Evolutionary conservation across 2,329 filamentous ascomycete species (phyloP), one percentile per base, ranked within the genome.

Genomic region (Tolypocladium endophyticum): DNA sequence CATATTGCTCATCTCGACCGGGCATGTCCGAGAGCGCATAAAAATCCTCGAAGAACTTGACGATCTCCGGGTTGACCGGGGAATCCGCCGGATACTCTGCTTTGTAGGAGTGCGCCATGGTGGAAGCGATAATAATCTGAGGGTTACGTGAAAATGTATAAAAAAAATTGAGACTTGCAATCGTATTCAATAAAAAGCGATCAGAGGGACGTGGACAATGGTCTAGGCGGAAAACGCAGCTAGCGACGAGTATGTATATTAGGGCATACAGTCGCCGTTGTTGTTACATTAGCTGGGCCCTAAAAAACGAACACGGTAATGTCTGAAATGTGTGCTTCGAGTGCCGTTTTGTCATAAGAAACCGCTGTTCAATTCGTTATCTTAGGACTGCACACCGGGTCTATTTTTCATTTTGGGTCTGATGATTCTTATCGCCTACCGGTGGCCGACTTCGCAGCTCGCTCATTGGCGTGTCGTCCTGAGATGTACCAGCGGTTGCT

Each of bases 21-120:
- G 70, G 67, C 0, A 62, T 71, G 56, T 73, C 72, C 2, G 70
- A 72, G 30, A 67, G 61, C 14, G 58, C 58, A 61, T 70, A 73
- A 60, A 73, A 73, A 16, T 61, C 55, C 47, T 65, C 60, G 30
- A 73, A 68, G 59, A 72, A 73, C 16, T 59, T 41, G 20, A 66
- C 62, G 28, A 68, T 64, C 18, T 63, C 64, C 0, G 64, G 60
- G 55, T 67, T 60, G 36, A 69, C 64, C 41, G 41, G 39, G 39
- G 56, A 30, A 55, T 59, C 67, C 8, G 53, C 20, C 3, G 66
- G 64, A 41, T 65, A 67, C 23, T 62, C 38, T 28, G 65, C 61
- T 23, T 61, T 41, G 59, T 67, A 67, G 1, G 64, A 64, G 39
- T 58, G 57, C 35, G 53, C 54, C 61, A 62, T 62, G 50, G 7